phyloP scores from a whole-genome alignment of 306 rosid species.

The Cercis canadensis region DNA sequence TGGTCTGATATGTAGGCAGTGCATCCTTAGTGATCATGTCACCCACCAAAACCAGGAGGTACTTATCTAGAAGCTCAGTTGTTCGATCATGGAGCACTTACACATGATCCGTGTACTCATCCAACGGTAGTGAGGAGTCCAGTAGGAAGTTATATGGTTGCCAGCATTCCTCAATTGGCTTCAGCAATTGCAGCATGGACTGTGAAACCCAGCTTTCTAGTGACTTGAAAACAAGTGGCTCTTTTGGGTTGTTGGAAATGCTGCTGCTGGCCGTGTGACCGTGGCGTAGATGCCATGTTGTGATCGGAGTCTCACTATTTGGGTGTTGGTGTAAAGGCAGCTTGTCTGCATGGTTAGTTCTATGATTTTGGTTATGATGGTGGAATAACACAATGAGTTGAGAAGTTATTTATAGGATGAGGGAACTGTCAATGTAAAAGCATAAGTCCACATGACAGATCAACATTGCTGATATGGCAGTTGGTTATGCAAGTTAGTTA shows the following conservation, averaged over 20 bases:
- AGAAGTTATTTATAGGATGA: no score
- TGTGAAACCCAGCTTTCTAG: constrained; percentile 57
- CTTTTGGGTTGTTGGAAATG: no score
- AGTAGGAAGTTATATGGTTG: constrained; percentile 57
- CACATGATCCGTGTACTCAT: constrained; percentile 47
- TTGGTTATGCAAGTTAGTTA: no score
- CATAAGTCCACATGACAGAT: no score
- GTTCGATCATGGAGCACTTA: constrained; percentile 56
- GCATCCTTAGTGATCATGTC: no score
- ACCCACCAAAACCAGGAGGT: constrained; percentile 55
- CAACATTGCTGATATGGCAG: no score
- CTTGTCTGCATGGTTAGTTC: no score
- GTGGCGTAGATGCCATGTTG: constrained; percentile 31
- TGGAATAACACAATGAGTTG: no score
- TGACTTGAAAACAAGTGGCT: constrained; percentile 41
- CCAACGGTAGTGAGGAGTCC: constrained; percentile 39
- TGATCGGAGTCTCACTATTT: neutral
- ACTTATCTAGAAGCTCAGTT: constrained; percentile 56
- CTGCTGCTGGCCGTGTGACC: no score
- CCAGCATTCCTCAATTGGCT: constrained; percentile 59
- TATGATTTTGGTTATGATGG: no score
- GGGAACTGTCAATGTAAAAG: no score
- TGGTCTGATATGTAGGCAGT: constrained; percentile 63
- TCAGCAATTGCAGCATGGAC: constrained; percentile 45
- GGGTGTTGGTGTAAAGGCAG: no score